Evolutionary conservation across 2,329 filamentous ascomycete genomes (phyloP).

Genomic region (Grosmannia clavigera): DNA sequence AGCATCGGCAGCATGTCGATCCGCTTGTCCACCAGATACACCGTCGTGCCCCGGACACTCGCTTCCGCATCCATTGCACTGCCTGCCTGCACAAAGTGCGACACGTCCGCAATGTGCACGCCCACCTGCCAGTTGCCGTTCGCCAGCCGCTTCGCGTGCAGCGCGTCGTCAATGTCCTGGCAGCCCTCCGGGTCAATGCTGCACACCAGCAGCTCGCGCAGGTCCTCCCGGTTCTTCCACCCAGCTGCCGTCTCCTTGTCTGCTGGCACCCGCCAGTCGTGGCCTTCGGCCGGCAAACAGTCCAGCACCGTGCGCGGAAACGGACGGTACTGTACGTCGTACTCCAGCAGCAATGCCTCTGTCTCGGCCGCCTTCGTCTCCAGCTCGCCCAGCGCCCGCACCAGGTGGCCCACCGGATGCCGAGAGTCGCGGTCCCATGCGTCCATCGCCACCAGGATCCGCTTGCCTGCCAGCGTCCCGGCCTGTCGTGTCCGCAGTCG

Average conservation of each 20-base stretch:
- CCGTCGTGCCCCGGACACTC: conserved; percentile 85
- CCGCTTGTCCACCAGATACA: conserved; percentile 96
- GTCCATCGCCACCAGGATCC: conserved; percentile 86
- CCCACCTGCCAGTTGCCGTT: conserved; percentile 95
- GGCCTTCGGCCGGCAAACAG: conserved; percentile 80
- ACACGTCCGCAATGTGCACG: conserved; percentile 98
- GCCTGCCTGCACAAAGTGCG: conserved; percentile 92
- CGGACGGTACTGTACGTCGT: conserved; percentile 93
- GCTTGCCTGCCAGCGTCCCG: conserved; percentile 76
- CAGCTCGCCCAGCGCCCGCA: conserved; percentile 81
- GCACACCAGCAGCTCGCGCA: conserved; percentile 79
- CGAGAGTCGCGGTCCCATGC: conserved; percentile 89
- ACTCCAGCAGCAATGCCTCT: conserved; percentile 84
- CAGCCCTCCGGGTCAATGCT: conserved; percentile 95
- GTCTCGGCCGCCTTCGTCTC: conserved; percentile 98
- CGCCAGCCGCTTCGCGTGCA: conserved; percentile 72
- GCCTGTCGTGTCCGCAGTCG: conserved; percentile 84
- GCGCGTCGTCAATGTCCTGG: conserved; percentile 95
- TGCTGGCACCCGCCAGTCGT: conserved; percentile 85
- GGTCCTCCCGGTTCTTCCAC: conserved; percentile 75
- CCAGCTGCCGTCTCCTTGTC: conserved; percentile 53
- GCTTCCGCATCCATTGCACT: conserved; percentile 97
- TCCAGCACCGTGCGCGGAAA: conserved; percentile 94
- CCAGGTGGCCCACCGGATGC: conserved; percentile 86
- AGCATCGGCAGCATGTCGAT: conserved; percentile 99